These are phyloP conservation scores for Euphrasia arctica DNA, from an alignment of 305 asterid species.

Conservation along the genomic window DNA sequence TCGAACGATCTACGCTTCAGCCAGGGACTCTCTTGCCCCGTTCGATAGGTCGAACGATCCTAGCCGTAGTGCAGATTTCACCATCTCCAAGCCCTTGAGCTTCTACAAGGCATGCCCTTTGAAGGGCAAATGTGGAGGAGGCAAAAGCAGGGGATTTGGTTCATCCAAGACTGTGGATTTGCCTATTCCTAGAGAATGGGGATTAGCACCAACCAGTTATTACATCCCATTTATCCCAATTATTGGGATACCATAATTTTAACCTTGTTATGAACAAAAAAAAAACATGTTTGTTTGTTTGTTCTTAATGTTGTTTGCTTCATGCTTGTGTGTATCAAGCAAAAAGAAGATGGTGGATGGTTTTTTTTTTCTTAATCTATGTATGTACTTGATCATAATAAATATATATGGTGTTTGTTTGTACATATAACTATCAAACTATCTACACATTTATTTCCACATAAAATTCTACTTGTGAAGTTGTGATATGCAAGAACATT, in stretches of 20 bases:
- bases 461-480: too few species aligned
- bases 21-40: slow-evolving; percentile 27
- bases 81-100: slow-evolving; percentile 47
- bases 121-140: slow-evolving; percentile 41
- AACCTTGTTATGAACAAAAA: background rate
- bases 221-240: slow-evolving; percentile 77
- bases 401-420: background rate
- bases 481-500: too few species aligned
- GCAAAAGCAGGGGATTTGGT: slow-evolving; percentile 38
- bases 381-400: slow-evolving; percentile 13
- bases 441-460: too few species aligned
- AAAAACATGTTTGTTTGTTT: slow-evolving; percentile 6
- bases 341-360: background rate
- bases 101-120: slow-evolving; percentile 61
- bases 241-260: slow-evolving; percentile 73
- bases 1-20: slow-evolving; percentile 42
- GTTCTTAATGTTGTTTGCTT: slow-evolving; percentile 13
- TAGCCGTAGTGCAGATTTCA: slow-evolving; percentile 25
- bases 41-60: slow-evolving; percentile 32
- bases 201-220: slow-evolving; percentile 77
- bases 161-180: slow-evolving; percentile 76
- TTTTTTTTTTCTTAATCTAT: background rate
- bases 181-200: slow-evolving; percentile 85
- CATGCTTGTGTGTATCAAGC: slow-evolving; percentile 20
- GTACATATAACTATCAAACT: too few species aligned